A percentile compares a stretch with the other conserved stretches of the same genome.
These are phyloP conservation scores for Lolium multiflorum DNA, from an alignment of 176 grass and related monocot genomes.

Conservation along the genomic window DNA sequence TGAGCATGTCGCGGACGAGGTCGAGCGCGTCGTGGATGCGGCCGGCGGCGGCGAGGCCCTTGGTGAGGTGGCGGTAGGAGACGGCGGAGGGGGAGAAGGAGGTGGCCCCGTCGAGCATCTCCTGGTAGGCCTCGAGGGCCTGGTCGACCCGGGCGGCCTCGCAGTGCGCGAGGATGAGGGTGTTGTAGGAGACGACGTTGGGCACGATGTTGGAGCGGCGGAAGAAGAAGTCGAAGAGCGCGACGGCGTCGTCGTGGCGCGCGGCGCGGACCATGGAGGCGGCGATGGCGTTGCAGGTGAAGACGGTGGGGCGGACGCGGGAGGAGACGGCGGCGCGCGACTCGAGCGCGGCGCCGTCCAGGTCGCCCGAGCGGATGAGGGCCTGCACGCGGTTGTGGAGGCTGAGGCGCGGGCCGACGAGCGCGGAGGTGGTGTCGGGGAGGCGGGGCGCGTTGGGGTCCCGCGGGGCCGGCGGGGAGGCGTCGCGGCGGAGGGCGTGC, in stretches of 20 bases:
- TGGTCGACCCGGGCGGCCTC: conserved; percentile 47
- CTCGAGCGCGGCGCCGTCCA: conserved; percentile 41
- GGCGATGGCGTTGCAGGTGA: conserved; percentile 81
- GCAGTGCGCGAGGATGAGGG: conserved; percentile 57
- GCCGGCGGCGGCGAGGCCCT: conserved; percentile 16
- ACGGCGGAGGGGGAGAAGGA: conserved; percentile 17
- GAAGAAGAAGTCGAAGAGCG: conserved; percentile 66
- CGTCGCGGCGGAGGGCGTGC: conserved; percentile 52
- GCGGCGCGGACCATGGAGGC: conserved; percentile 52
- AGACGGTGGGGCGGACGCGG: conserved; percentile 71
- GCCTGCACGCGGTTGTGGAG: conserved; percentile 67
- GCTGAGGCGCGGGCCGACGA: conserved; percentile 55
- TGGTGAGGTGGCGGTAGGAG: conserved; percentile 29
- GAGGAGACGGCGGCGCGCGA: conserved; percentile 46
- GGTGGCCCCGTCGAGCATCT: conserved; percentile 19
- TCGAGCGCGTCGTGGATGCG: conserved; percentile 56
- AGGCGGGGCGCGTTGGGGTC: conserved; percentile 48
- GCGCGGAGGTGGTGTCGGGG: conserved; percentile 56
- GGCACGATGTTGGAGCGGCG: conserved; percentile 55
- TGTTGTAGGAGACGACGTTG: conserved; percentile 73
- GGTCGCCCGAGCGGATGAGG: conserved; percentile 58
- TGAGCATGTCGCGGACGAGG: conserved; percentile 56
- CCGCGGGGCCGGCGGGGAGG: conserved; percentile 21
- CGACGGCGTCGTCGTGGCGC: conserved; percentile 50
- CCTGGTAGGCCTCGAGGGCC: neutral